Percentiles rank a stretch among this genome's conserved stretches.
Conservation (phyloP, 169 alveolate species). For the Theileria annulata region DNA sequence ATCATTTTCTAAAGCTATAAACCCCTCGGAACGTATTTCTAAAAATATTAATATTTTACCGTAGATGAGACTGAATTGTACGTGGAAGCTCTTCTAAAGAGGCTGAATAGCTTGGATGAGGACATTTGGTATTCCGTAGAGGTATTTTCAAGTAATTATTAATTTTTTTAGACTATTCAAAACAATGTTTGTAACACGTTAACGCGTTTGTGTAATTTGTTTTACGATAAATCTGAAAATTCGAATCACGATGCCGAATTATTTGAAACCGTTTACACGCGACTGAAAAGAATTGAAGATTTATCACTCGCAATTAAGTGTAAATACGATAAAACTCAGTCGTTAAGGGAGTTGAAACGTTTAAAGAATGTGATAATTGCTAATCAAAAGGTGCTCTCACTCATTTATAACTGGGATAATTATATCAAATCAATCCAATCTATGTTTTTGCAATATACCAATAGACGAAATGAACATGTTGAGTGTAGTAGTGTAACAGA, state of each 20-base stretch:
- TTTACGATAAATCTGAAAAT: background rate
- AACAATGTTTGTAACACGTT: constrained; percentile 4
- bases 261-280: background rate
- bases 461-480: background rate
- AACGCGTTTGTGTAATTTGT: background rate
- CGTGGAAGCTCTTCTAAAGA: background rate
- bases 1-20: background rate
- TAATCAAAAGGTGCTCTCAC: constrained; percentile 38
- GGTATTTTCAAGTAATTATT: background rate
- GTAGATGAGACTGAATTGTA: constrained; percentile 12
- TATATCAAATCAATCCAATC: constrained; percentile 22
- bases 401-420: constrained; percentile 63
- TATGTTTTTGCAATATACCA: constrained; percentile 9
- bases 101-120: constrained; percentile 4
- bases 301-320: constrained; percentile 34
- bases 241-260: background rate
- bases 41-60: background rate
- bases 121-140: constrained; percentile 25
- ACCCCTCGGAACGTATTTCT: constrained; percentile 7
- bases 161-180: constrained; percentile 5
- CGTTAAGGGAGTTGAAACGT: constrained; percentile 19
- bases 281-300: constrained; percentile 20
- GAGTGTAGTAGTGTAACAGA: background rate
- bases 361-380: constrained; percentile 8
- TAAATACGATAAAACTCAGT: constrained; percentile 16